Evolutionary conservation across 257 asterid genomes (phyloP).

Genomic region (Solanum medicagineum): DNA sequence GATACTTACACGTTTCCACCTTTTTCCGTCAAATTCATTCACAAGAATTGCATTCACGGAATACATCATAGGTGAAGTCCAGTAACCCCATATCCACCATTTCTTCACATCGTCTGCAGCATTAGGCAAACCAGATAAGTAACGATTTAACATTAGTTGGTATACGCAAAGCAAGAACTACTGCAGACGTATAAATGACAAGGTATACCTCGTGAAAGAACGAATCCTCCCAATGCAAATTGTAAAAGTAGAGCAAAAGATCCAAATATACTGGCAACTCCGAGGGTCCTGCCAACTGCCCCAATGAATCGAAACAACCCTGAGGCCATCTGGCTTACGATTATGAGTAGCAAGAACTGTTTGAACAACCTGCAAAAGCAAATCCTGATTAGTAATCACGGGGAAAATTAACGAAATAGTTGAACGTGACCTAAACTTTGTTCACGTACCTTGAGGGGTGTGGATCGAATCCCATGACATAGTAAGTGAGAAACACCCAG

Average conservation of each 20-base stretch:
- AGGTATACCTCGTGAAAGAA: constrained; percentile 45
- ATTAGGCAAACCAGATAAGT: not conserved
- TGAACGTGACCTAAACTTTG: not conserved
- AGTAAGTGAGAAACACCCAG: constrained; percentile 50
- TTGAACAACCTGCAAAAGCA: constrained; percentile 27
- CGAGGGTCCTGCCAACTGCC: constrained; percentile 51
- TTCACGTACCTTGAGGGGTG: constrained; percentile 36
- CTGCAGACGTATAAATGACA: not conserved
- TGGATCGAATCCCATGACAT: constrained; percentile 62
- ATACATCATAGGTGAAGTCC: constrained; percentile 63
- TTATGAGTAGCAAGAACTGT: constrained; percentile 37
- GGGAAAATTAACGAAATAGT: not conserved
- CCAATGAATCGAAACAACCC: constrained; percentile 52
- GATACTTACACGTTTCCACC: constrained; percentile 47
- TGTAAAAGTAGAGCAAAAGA: constrained; percentile 40
- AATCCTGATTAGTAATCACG: not conserved
- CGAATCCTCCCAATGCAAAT: constrained; percentile 57
- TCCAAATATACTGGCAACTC: constrained; percentile 52
- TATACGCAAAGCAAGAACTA: not conserved
- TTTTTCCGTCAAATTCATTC: constrained; percentile 47
- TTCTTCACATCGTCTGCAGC: constrained; percentile 39
- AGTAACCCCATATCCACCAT: constrained; percentile 87
- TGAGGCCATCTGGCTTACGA: constrained; percentile 30
- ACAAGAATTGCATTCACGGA: constrained; percentile 52
- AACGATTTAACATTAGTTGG: not conserved